Percentiles rank a stretch among this genome's conserved stretches.
Evolutionary conservation across 768 basidiomycete species (phyloP).

Genomic region (Boletus subparvulus): DNA sequence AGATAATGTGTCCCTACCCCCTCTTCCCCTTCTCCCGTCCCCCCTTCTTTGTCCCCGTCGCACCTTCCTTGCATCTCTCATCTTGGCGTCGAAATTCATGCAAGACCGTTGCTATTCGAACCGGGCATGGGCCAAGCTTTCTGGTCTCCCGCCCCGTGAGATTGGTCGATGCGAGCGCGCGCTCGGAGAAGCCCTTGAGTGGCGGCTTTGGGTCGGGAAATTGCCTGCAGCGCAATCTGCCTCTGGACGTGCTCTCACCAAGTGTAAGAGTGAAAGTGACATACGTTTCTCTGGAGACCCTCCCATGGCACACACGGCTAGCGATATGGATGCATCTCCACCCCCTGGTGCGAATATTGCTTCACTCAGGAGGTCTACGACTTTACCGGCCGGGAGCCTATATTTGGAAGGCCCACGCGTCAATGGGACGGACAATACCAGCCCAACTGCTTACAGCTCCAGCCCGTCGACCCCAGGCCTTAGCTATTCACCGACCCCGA

Average conservation of each 20-base stretch:
- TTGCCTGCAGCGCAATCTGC: slow-evolving; percentile 38
- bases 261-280: slow-evolving; percentile 53
- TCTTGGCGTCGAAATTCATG: slow-evolving; percentile 88
- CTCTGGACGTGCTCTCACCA: slow-evolving; percentile 40
- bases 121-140: slow-evolving; percentile 90
- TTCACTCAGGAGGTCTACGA: slow-evolving; percentile 42
- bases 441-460: slow-evolving; percentile 27
- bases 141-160: slow-evolving; percentile 83
- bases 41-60: slow-evolving; percentile 86
- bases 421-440: slow-evolving; percentile 7
- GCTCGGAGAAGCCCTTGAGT: slow-evolving; percentile 80
- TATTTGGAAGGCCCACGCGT: slow-evolving; percentile 13
- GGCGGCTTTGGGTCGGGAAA: slow-evolving; percentile 94
- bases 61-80: slow-evolving; percentile 83
- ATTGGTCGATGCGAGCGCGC: slow-evolving; percentile 88
- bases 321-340: slow-evolving; percentile 2
- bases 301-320: not conserved
- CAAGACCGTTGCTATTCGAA: slow-evolving; percentile 95
- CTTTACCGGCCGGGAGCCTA: slow-evolving; percentile 40
- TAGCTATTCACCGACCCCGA: slow-evolving; percentile 59
- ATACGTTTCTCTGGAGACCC: slow-evolving; percentile 19
- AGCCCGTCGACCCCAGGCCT: slow-evolving; percentile 59
- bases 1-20: slow-evolving; percentile 24
- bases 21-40: slow-evolving; percentile 57
- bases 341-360: slow-evolving; percentile 14